Conservation (phyloP, 2,329 filamentous ascomycete genomes). For the Paecilomyces fulvus region DNA sequence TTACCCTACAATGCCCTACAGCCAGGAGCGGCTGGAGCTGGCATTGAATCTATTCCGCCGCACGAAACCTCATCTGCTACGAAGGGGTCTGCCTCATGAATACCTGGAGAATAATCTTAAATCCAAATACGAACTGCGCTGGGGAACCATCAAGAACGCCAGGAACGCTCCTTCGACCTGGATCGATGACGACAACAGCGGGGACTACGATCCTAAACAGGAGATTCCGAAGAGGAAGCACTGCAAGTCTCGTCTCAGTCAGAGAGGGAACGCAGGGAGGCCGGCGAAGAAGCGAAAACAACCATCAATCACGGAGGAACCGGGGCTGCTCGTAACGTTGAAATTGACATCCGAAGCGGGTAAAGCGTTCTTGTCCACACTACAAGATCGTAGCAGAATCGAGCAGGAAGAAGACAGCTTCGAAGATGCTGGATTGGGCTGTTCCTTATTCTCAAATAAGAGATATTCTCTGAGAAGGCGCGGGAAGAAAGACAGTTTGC, state of each 20-base stretch:
- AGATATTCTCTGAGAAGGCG: neutral
- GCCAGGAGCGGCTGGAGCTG: conserved; percentile 1
- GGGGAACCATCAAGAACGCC: neutral
- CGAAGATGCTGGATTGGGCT: neutral
- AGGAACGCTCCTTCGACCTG: conserved; percentile 12
- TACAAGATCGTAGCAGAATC: neutral
- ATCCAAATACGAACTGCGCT: conserved; percentile 17
- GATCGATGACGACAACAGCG: conserved; percentile 27
- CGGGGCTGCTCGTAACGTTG: conserved; percentile 1
- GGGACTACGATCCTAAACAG: conserved; percentile 21
- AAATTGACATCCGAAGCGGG: neutral
- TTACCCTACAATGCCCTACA: conserved; percentile 1
- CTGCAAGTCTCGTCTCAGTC: neutral
- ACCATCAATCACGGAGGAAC: neutral
- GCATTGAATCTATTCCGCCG: conserved; percentile 3
- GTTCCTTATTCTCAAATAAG: neutral
- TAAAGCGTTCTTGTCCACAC: conserved; percentile 1
- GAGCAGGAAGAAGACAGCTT: neutral
- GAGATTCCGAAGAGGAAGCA: neutral
- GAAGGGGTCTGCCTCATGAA: conserved; percentile 17
- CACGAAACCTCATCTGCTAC: conserved; percentile 8
- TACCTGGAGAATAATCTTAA: conserved; percentile 4
- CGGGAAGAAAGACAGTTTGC: neutral
- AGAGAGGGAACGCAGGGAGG: neutral
- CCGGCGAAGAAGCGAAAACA: neutral